These are phyloP conservation scores for Papilionanthe hybrid DNA, from an alignment of 116 monocot genomes.

Conservation along the genomic window DNA sequence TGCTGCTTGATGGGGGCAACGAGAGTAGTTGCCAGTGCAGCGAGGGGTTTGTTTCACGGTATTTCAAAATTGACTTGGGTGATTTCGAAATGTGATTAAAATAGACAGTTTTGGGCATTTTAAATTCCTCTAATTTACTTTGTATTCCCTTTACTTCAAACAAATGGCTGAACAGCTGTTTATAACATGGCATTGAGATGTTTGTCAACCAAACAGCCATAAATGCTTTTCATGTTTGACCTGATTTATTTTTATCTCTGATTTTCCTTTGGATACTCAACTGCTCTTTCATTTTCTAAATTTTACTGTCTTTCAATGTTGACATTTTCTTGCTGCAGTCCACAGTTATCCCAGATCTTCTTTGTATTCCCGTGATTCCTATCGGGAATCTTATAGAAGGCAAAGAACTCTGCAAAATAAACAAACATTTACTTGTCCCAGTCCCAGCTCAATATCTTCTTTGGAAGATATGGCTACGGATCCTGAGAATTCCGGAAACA, in stretches of 20 bases:
- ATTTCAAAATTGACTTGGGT: no score
- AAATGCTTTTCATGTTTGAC: not conserved
- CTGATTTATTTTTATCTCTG: not conserved
- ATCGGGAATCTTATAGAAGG: not conserved
- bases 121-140: no score
- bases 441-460: conserved; percentile 1
- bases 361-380: not conserved
- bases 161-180: no score
- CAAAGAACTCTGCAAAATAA: not conserved
- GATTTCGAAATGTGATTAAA: no score
- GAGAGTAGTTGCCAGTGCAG: no score
- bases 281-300: not conserved
- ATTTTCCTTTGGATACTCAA: not conserved
- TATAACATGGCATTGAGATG: not conserved
- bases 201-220: not conserved
- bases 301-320: not conserved
- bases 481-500: not conserved
- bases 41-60: no score
- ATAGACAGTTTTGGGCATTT: no score
- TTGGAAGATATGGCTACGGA: not conserved
- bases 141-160: no score
- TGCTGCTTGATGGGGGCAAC: no score
- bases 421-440: not conserved
- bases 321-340: conserved; percentile 6
- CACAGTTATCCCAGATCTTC: not conserved